Evolutionary conservation across 768 basidiomycete genomes (phyloP), one percentile per base, ranked within the genome.

Genomic region (Naematelia encephala): DNA sequence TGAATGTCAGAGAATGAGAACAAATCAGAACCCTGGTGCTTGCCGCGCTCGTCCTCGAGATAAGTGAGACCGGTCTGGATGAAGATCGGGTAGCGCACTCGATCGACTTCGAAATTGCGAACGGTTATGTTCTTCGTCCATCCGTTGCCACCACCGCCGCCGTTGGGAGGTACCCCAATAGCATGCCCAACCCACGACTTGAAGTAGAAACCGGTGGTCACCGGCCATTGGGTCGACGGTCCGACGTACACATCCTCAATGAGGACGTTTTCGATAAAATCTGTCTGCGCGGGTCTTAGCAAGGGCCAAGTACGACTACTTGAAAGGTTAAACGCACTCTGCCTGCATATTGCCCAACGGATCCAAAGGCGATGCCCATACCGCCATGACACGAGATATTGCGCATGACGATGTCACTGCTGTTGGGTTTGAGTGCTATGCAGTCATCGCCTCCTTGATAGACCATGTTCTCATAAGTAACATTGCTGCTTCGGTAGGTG

Each of bases 351-450:
- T 39, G 34, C 8, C 8, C 34, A 16, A 39, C 16, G 16, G 8
- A 8, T 8, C 34, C 34, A 39, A 39, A 39, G 8, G 34, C 34
- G 34, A 39, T 39, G 16, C 34, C 34, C 16, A 16, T 39, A 2
- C 79, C 79, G 22, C 71, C 72, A 51, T 74, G 62, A 54, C 80
- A 79, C 4, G 70, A 66, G 19, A 71, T 75, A 58, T 80, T 77
- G 44, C 76, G 68, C 16, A 78, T 75, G 54, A 77, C 62, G 21
- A 80, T 79, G 52, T 78, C 75, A 19, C 78, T 78, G 1, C 77
- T 77, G 58, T 80, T 80, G 2, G 78, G 78, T 56, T 80, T 80
- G 25, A 76, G 57, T 1, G 78, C 74, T 46, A 80, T 78, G 45
- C 72, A 75, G 56, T 80, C 79, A 51, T 80, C 80, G 5, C 79